Conservation (phyloP, 1,139 yeast genomes). For the Nadsonia starkeyi-henricii region DNA sequence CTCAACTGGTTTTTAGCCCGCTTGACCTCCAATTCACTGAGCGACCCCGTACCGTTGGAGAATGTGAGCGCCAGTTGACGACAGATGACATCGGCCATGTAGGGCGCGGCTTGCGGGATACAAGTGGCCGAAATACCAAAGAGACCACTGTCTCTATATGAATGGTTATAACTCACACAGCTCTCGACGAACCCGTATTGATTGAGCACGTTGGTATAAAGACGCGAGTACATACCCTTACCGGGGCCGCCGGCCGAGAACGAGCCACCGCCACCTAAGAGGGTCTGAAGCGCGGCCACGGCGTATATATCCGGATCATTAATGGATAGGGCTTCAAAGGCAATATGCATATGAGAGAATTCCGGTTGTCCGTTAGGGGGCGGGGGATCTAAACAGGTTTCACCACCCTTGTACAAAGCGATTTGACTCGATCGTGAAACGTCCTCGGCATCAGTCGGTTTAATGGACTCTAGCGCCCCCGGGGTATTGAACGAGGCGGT, state of each 20-base stretch:
- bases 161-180: constrained; percentile 78
- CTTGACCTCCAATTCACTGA: constrained; percentile 57
- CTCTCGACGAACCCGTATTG: constrained; percentile 86
- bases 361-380: constrained; percentile 67
- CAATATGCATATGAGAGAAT: constrained; percentile 74
- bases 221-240: constrained; percentile 93
- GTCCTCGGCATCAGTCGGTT: constrained; percentile 5
- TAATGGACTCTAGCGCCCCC: constrained; percentile 21
- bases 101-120: constrained; percentile 73
- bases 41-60: constrained; percentile 43
- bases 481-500: constrained; percentile 26
- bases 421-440: neutral
- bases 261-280: constrained; percentile 96
- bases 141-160: constrained; percentile 79
- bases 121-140: constrained; percentile 84
- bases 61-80: constrained; percentile 58
- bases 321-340: constrained; percentile 78
- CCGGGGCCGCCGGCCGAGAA: constrained; percentile 99
- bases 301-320: constrained; percentile 82
- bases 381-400: constrained; percentile 23
- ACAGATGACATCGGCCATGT: constrained; percentile 68
- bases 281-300: constrained; percentile 75
- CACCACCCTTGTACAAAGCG: constrained; percentile 30
- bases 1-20: constrained; percentile 89
- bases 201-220: constrained; percentile 82